Percentiles rank a stretch among this genome's conserved stretches.
phyloP scores from a whole-genome alignment of 441 rosid genomes.

The Erodium trifolium region DNA sequence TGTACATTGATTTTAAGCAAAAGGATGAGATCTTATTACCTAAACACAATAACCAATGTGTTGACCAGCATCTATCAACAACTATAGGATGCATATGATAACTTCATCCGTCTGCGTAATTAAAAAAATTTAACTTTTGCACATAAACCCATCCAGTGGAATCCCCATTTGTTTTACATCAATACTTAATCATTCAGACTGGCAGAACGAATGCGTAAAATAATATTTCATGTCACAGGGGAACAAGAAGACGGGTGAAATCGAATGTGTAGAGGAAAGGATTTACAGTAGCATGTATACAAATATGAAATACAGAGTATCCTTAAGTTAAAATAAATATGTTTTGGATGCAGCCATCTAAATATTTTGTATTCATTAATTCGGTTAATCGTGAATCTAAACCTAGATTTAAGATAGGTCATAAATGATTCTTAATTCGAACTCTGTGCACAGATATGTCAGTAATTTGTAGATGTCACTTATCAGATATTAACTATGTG shows the following conservation, averaged over 20 bases:
- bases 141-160: background rate
- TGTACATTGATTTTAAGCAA: constrained; percentile 2
- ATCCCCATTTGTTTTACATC: background rate
- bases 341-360: constrained; percentile 2
- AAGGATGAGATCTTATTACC: constrained; percentile 13
- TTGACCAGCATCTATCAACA: constrained; percentile 9
- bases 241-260: no score
- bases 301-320: background rate
- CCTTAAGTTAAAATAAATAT: background rate
- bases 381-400: background rate
- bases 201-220: background rate
- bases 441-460: background rate
- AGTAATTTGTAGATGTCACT: background rate
- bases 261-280: no score
- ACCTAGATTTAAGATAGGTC: background rate
- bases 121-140: constrained; percentile 5
- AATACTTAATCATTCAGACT: background rate
- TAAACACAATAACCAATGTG: constrained; percentile 16
- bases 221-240: background rate
- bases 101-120: background rate
- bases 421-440: background rate
- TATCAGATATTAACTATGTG: background rate
- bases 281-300: background rate
- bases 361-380: background rate
- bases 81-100: background rate